Percentiles rank a stretch among this genome's conserved stretches.
phyloP scores from a whole-genome alignment of 352 stramenopile genomes.

The Pythium grandisporangium region DNA sequence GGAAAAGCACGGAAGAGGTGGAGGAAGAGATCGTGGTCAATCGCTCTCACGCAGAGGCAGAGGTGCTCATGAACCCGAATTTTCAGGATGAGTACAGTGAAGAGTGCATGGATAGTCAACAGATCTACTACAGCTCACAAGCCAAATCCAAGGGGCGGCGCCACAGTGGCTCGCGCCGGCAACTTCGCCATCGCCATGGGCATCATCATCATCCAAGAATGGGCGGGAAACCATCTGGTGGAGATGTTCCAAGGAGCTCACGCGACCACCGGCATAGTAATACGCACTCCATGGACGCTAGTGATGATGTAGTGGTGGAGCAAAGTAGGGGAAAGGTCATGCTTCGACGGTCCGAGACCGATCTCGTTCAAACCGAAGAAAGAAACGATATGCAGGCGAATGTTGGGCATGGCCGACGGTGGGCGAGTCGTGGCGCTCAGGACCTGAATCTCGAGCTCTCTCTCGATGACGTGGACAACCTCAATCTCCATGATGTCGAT shows the following conservation, averaged over 20 bases:
- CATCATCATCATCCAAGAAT: too few relatives aligned
- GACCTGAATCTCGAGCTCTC: background rate
- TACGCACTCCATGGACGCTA: background rate
- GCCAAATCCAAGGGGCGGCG: conserved; percentile 1
- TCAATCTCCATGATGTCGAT: too few relatives aligned
- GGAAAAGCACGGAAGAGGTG: conserved; percentile 11
- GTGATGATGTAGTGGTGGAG: background rate
- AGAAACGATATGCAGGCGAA: background rate
- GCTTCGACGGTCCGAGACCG: background rate
- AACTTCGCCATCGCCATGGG: too few relatives aligned
- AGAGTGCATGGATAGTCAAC: conserved; percentile 68
- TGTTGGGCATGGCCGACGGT: background rate
- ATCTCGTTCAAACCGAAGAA: background rate
- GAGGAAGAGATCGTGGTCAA: conserved; percentile 10
- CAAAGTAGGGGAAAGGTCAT: background rate
- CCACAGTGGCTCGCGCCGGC: background rate
- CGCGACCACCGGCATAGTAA: too few relatives aligned
- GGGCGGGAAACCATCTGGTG: too few relatives aligned
- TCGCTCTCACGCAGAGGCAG: conserved; percentile 36
- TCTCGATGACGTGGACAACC: background rate
- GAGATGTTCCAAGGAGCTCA: too few relatives aligned
- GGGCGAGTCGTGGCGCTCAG: background rate
- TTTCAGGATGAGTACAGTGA: conserved; percentile 76
- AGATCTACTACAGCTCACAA: conserved; percentile 49
- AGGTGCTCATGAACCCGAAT: conserved; percentile 72